Percentiles rank a stretch among this genome's conserved stretches.
These are phyloP conservation scores for Cladosporium oxysporum DNA, from an alignment of 2,329 filamentous ascomycete species.

Conservation along the genomic window DNA sequence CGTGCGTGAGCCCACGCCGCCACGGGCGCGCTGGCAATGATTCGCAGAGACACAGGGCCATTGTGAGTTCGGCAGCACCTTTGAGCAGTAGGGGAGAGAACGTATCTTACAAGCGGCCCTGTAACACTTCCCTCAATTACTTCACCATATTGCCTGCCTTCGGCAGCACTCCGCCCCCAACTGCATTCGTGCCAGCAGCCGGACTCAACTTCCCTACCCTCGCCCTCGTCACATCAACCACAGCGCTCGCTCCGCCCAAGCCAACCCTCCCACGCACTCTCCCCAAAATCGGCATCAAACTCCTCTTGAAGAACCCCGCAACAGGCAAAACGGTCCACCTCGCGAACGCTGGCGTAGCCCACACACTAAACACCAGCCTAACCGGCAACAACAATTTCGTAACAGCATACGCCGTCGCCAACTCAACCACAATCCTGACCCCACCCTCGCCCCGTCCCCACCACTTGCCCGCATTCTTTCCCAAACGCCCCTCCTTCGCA, in stretches of 20 bases:
- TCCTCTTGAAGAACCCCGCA: conserved; percentile 50
- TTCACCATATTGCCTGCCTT: conserved; percentile 23
- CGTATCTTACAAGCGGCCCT: not conserved
- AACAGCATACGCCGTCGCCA: conserved; percentile 87
- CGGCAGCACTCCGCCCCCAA: conserved; percentile 36
- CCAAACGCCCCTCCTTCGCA: conserved; percentile 29
- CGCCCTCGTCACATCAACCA: not conserved
- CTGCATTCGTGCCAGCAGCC: conserved; percentile 40
- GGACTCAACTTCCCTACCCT: conserved; percentile 13
- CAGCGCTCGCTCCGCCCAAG: not conserved
- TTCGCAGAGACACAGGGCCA: not conserved
- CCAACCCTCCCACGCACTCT: conserved; percentile 42
- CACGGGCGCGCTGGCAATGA: not conserved
- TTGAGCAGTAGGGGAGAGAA: not conserved
- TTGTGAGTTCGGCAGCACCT: not conserved
- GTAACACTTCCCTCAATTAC: not conserved
- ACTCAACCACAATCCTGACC: conserved; percentile 59
- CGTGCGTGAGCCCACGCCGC: not conserved
- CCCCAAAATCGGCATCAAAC: conserved; percentile 54
- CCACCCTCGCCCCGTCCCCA: conserved; percentile 47
- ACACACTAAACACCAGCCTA: conserved; percentile 75
- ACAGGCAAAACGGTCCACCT: conserved; percentile 59
- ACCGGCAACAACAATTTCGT: conserved; percentile 82
- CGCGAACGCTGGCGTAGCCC: conserved; percentile 92
- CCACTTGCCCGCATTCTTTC: conserved; percentile 35